These are phyloP conservation scores for Backusella westeae DNA, from an alignment of 192 early-diverging fungal genomes.

Conservation along the genomic window DNA sequence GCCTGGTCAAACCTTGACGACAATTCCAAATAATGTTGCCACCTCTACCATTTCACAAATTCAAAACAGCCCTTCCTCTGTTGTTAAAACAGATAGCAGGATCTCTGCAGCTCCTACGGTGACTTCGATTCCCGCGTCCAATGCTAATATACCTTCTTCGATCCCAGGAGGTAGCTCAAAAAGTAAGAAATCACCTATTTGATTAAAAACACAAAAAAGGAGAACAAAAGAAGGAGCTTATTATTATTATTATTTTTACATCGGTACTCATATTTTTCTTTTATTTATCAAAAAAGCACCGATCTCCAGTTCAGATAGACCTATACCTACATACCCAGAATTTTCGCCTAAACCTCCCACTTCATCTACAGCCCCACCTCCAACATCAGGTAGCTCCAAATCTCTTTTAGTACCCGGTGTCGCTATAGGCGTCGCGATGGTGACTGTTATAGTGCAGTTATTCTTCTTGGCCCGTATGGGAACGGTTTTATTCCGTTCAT, in stretches of 20 bases:
- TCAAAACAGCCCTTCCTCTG: neutral
- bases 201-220: neutral
- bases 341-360: neutral
- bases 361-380: neutral
- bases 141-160: neutral
- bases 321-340: neutral
- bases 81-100: neutral
- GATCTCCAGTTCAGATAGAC: neutral
- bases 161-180: constrained; percentile 3
- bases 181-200: neutral
- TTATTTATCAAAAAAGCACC: constrained; percentile 1
- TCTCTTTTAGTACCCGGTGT: neutral
- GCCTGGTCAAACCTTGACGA: constrained; percentile 3
- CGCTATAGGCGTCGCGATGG: neutral
- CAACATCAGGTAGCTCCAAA: neutral
- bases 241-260: too few species aligned
- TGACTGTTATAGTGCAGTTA: neutral
- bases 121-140: neutral
- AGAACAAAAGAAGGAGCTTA: neutral
- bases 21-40: neutral
- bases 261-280: neutral
- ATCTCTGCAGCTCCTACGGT: neutral
- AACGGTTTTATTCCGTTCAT: neutral
- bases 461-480: neutral
- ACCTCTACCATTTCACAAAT: neutral